These are phyloP conservation scores for Naganishia vishniacii DNA, from an alignment of 768 basidiomycete species.

Conservation along the genomic window DNA sequence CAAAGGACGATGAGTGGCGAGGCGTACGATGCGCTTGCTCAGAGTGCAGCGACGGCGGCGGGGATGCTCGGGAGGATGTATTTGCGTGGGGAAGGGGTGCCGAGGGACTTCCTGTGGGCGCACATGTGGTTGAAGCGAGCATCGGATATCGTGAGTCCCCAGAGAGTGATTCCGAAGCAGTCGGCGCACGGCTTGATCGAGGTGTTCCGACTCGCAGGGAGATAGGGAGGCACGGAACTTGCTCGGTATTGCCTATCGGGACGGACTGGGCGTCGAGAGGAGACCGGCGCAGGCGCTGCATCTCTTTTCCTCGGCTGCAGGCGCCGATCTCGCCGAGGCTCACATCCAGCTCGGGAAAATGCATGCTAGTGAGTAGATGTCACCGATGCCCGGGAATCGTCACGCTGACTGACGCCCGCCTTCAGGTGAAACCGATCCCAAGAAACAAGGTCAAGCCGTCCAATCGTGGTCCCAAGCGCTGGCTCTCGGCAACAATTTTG, in stretches of 20 bases:
- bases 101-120: constrained; percentile 65
- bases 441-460: constrained; percentile 48
- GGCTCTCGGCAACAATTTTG: constrained; percentile 81
- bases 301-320: constrained; percentile 73
- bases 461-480: constrained; percentile 74
- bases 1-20: constrained; percentile 48
- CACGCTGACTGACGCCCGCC: neutral
- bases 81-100: constrained; percentile 84
- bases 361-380: constrained; percentile 55
- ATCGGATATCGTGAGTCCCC: constrained; percentile 40
- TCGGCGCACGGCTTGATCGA: too few species aligned
- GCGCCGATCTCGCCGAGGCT: constrained; percentile 84
- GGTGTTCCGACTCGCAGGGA: too few species aligned
- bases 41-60: constrained; percentile 71
- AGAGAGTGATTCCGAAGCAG: too few species aligned
- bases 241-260: constrained; percentile 84
- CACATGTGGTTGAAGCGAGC: constrained; percentile 95
- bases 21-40: constrained; percentile 50
- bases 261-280: constrained; percentile 67
- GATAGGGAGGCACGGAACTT: constrained; percentile 87
- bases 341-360: constrained; percentile 80
- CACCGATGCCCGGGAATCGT: constrained; percentile 58
- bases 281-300: constrained; percentile 62
- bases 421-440: constrained; percentile 1
- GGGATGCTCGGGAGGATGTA: constrained; percentile 91